A percentile compares a stretch with the other conserved stretches of the same genome.
These are phyloP conservation scores for Fraxinus albicans DNA, from an alignment of 305 asterid genomes.

Conservation along the genomic window DNA sequence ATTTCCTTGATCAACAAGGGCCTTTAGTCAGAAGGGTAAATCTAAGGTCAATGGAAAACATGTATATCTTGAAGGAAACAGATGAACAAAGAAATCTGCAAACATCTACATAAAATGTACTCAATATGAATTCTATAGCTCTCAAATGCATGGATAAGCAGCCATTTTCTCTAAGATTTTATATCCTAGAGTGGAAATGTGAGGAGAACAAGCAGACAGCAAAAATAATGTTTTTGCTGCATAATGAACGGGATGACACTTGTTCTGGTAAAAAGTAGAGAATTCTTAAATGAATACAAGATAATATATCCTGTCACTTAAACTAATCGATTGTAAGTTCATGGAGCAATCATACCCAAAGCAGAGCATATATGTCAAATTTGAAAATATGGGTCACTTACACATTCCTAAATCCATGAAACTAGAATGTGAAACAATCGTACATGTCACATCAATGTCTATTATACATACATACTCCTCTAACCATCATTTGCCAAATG, in stretches of 20 bases:
- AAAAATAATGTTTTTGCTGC: neutral
- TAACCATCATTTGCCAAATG: neutral
- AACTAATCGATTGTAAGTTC: neutral
- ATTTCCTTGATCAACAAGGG: neutral
- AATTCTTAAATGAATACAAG: too few relatives aligned
- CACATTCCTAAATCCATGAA: neutral
- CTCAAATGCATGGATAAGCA: neutral
- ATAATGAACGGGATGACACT: neutral
- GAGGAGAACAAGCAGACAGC: neutral
- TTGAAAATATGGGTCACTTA: neutral
- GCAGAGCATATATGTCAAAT: neutral
- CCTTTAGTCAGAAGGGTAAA: neutral
- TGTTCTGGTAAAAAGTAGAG: neutral
- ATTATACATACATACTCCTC: neutral
- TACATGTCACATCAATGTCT: neutral
- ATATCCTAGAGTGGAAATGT: neutral
- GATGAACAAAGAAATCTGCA: neutral
- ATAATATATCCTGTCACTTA: neutral
- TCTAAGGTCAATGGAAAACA: neutral
- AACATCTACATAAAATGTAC: neutral
- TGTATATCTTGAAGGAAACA: neutral
- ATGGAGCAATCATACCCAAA: neutral
- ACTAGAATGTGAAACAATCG: neutral
- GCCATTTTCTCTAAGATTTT: neutral
- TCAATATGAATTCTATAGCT: neutral